Evolutionary conservation across 495 filamentous ascomycete genomes (phyloP).

Genomic region (Penicillium verhagenii): DNA sequence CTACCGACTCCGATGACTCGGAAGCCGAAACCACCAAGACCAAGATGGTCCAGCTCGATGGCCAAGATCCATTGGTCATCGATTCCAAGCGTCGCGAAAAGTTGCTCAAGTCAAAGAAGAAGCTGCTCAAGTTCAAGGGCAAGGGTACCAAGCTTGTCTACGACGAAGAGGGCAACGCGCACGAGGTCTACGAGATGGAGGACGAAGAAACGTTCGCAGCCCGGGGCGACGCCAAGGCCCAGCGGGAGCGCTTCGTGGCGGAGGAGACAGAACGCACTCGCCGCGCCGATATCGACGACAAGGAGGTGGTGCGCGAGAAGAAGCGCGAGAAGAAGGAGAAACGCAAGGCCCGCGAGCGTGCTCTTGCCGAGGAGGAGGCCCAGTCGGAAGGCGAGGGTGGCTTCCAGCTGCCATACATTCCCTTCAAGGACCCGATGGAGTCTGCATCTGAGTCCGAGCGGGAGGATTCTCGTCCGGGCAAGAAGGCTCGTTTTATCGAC

Average conservation of each 20-base stretch:
- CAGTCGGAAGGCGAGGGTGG: constrained; percentile 38
- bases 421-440: constrained; percentile 24
- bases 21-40: constrained; percentile 22
- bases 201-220: constrained; percentile 74
- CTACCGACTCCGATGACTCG: constrained; percentile 24
- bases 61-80: constrained; percentile 68
- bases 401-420: constrained; percentile 41
- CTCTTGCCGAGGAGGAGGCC: constrained; percentile 44
- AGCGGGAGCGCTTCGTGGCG: constrained; percentile 74
- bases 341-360: constrained; percentile 71
- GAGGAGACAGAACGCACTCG: constrained; percentile 69
- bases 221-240: constrained; percentile 68
- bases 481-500: constrained; percentile 43
- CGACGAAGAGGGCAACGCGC: constrained; percentile 86
- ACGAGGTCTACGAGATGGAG: constrained; percentile 83
- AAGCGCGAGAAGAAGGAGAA: constrained; percentile 83
- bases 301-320: constrained; percentile 74
- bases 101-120: constrained; percentile 90
- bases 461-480: constrained; percentile 33
- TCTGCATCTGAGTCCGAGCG: constrained; percentile 33
- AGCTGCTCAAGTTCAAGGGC: constrained; percentile 81
- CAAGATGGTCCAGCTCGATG: constrained; percentile 48
- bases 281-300: constrained; percentile 77
- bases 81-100: constrained; percentile 94
- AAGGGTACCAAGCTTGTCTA: constrained; percentile 81